Evolutionary conservation across 371 early-diverging fungal genomes (phyloP).

Genomic region (Nematocida minor): DNA sequence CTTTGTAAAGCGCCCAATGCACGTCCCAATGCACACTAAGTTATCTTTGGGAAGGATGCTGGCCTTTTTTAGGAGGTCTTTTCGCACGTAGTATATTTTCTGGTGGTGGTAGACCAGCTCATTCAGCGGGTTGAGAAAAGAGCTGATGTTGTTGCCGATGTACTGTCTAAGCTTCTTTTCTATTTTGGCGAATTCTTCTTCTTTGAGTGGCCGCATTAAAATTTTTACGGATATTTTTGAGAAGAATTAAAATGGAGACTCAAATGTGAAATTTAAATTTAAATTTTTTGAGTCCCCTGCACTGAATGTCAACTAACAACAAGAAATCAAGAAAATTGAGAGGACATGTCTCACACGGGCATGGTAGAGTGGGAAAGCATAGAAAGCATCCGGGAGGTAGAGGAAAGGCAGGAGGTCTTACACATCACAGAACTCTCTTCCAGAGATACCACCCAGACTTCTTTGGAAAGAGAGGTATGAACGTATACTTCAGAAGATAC

Average conservation of each 20-base stretch:
- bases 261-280: constrained; percentile 9
- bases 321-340: constrained; percentile 63
- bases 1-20: constrained; percentile 96
- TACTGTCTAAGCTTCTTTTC: constrained; percentile 58
- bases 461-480: constrained; percentile 99
- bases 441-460: constrained; percentile 99
- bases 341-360: constrained; percentile 66
- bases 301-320: constrained; percentile 40
- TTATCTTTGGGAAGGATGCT: constrained; percentile 67
- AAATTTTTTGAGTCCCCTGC: constrained; percentile 9
- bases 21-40: constrained; percentile 78
- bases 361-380: constrained; percentile 79
- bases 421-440: constrained; percentile 98
- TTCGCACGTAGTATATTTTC: constrained; percentile 51
- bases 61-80: constrained; percentile 50
- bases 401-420: constrained; percentile 96
- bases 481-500: constrained; percentile 71
- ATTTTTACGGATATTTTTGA: constrained; percentile 13
- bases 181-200: constrained; percentile 61
- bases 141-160: constrained; percentile 58
- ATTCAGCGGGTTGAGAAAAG: constrained; percentile 52
- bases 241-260: background rate
- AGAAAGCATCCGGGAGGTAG: constrained; percentile 99
- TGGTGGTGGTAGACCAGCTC: constrained; percentile 55
- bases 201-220: constrained; percentile 60